Evolutionary conservation across 2,329 filamentous ascomycete genomes (phyloP).

Genomic region (Metarhizium anisopliae): DNA sequence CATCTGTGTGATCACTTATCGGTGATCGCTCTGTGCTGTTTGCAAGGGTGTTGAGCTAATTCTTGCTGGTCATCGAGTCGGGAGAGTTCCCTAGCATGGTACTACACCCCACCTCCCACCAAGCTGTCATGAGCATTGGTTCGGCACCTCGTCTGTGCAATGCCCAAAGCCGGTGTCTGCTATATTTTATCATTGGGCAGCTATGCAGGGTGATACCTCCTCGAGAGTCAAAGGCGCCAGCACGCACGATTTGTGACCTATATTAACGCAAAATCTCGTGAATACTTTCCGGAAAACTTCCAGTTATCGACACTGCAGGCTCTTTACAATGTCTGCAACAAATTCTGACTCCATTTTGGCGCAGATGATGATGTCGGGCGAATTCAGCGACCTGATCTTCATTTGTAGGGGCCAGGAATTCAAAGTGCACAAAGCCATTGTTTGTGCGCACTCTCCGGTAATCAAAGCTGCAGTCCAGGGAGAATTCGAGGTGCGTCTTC

Average conservation of each 20-base stretch:
- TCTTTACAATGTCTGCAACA: no score
- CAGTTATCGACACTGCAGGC: not conserved
- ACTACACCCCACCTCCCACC: no score
- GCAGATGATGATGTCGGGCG: slow-evolving; percentile 6
- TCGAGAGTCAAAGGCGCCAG: not conserved
- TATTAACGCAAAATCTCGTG: not conserved
- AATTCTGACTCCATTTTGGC: not conserved
- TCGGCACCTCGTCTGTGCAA: not conserved
- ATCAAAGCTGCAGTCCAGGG: slow-evolving; percentile 9
- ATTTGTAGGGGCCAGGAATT: slow-evolving; percentile 11
- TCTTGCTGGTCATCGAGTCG: not conserved
- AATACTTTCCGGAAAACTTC: not conserved
- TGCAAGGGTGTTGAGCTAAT: not conserved
- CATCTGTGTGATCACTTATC: not conserved
- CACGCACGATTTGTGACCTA: not conserved
- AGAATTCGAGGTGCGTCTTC: slow-evolving; percentile 8
- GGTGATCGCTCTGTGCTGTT: not conserved
- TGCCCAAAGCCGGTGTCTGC: not conserved
- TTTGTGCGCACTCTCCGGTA: slow-evolving; percentile 13
- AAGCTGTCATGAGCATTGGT: not conserved
- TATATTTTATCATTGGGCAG: not conserved
- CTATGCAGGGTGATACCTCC: not conserved
- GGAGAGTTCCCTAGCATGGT: no score
- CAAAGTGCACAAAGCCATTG: slow-evolving; percentile 12
- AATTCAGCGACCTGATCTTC: slow-evolving; percentile 13